Conservation (phyloP, 148 eudicot genomes). For the Vaccinium macrocarpon region DNA sequence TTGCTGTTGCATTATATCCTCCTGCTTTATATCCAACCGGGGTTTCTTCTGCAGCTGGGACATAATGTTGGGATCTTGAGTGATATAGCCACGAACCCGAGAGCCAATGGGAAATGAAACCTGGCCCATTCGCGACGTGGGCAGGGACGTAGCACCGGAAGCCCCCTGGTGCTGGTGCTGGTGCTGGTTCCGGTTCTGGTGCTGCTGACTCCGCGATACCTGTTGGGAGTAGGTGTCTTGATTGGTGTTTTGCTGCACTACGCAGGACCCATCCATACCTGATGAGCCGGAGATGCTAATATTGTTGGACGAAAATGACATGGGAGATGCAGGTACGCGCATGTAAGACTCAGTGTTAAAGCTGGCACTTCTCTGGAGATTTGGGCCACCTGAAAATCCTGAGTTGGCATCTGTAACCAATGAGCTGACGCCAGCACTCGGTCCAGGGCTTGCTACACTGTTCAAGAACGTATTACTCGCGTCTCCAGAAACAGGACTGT, state of each 20-base stretch:
- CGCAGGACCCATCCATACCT: constrained; percentile 61
- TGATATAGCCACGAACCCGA: constrained; percentile 46
- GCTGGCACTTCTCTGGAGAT: constrained; percentile 86
- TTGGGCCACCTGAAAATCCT: constrained; percentile 75
- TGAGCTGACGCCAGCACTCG: constrained; percentile 83
- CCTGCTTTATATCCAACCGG: constrained; percentile 73
- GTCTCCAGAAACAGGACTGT: constrained; percentile 65
- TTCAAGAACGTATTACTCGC: constrained; percentile 53
- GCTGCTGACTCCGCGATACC: constrained; percentile 38
- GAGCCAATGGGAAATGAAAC: constrained; percentile 42
- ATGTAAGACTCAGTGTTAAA: constrained; percentile 73
- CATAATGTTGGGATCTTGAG: constrained; percentile 54
- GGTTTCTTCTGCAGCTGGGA: constrained; percentile 88
- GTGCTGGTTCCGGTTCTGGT: too few relatives aligned
- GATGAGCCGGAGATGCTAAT: constrained; percentile 82
- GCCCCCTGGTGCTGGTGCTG: constrained; percentile 50
- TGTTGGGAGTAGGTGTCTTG: constrained; percentile 61
- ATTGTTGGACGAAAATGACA: constrained; percentile 92
- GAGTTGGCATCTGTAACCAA: constrained; percentile 89
- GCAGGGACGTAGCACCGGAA: constrained; percentile 57
- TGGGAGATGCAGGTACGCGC: constrained; percentile 84
- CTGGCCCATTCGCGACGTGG: constrained; percentile 57
- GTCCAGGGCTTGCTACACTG: constrained; percentile 67
- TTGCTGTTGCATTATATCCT: constrained; percentile 71
- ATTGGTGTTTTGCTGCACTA: constrained; percentile 53